These are phyloP conservation scores for Aspergillus oerlinghausenensis DNA, from an alignment of 2,329 filamentous ascomycete species.

Conservation along the genomic window DNA sequence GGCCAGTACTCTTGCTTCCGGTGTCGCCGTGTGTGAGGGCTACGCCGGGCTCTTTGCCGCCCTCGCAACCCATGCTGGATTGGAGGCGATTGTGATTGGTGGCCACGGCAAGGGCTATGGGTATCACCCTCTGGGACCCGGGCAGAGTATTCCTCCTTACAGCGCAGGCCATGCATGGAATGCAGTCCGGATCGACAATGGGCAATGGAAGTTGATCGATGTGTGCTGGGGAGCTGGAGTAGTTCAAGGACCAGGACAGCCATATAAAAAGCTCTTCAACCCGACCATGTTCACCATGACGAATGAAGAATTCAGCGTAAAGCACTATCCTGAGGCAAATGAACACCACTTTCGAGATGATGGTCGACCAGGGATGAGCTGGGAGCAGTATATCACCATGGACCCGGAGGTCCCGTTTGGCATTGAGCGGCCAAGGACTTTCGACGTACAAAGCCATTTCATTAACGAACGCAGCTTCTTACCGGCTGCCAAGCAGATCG, in stretches of 20 bases:
- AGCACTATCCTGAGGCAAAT: constrained; percentile 70
- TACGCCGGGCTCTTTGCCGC: constrained; percentile 79
- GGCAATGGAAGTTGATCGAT: constrained; percentile 87
- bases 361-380: constrained; percentile 57
- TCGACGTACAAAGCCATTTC: constrained; percentile 46
- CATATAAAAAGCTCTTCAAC: constrained; percentile 65
- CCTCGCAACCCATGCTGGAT: constrained; percentile 71
- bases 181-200: constrained; percentile 78
- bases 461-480: constrained; percentile 56
- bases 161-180: constrained; percentile 83
- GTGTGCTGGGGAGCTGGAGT: constrained; percentile 88
- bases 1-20: constrained; percentile 67
- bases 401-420: constrained; percentile 45
- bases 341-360: constrained; percentile 66
- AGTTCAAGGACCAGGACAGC: constrained; percentile 49
- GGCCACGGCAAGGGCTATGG: constrained; percentile 88
- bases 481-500: constrained; percentile 58
- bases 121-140: constrained; percentile 58
- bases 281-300: constrained; percentile 56
- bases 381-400: constrained; percentile 78
- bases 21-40: constrained; percentile 84
- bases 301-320: constrained; percentile 76
- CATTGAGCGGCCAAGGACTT: constrained; percentile 45
- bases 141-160: constrained; percentile 61
- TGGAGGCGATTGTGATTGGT: constrained; percentile 68